phyloP scores from a whole-genome alignment of 148 eudicot species.

The Silene uniflora region DNA sequence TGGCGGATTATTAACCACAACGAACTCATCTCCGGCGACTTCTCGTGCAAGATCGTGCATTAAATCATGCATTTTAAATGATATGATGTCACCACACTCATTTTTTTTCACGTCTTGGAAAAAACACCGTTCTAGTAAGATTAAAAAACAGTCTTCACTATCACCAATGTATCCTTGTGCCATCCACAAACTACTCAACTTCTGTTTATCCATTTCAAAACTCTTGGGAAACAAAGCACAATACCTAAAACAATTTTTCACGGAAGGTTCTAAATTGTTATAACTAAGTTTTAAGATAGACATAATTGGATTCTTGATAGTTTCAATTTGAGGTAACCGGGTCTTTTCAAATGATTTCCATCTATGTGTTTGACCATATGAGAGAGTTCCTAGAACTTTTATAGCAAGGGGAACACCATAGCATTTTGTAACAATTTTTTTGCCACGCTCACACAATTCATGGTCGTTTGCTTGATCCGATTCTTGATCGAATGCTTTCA shows the following conservation, averaged over 20 bases:
- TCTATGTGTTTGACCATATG: not conserved
- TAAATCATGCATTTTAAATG: constrained; percentile 14
- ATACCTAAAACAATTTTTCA: not conserved
- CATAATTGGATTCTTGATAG: not conserved
- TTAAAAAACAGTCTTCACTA: not conserved
- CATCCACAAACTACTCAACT: not conserved
- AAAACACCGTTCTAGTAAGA: not conserved
- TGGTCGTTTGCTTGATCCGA: not conserved
- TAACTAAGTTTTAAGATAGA: not conserved
- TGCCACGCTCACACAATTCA: not conserved
- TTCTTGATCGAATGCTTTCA: not conserved
- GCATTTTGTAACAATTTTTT: not conserved
- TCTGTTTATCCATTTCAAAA: not conserved
- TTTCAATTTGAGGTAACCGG: not conserved
- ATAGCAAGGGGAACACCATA: not conserved
- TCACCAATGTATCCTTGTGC: not conserved
- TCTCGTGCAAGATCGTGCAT: constrained; percentile 17
- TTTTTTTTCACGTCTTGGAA: not conserved
- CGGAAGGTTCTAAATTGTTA: not conserved
- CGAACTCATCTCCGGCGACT: not conserved
- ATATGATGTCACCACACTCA: not conserved
- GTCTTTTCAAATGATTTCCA: not conserved
- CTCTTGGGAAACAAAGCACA: not conserved
- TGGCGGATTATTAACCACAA: not conserved
- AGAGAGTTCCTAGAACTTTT: not conserved